Conservation (phyloP, 805 yeast genomes). For the Kodamaea fukazawae region DNA sequence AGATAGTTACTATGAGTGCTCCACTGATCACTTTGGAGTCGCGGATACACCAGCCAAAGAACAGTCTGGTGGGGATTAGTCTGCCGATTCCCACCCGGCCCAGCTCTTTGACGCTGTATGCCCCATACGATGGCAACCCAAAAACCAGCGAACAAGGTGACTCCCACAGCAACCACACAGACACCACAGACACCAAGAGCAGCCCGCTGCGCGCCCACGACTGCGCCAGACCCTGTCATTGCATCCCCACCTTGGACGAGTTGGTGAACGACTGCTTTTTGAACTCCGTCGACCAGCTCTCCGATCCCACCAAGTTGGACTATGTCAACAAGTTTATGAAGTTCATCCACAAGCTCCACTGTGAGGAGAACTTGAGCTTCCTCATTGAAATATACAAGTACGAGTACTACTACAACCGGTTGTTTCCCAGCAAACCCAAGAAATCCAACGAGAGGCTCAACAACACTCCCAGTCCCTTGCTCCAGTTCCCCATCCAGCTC, state of each 20-base stretch:
- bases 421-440: conserved; percentile 11
- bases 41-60: conserved; percentile 1
- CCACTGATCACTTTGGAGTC: conserved; percentile 5
- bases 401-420: conserved; percentile 40
- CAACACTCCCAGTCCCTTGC: conserved; percentile 10
- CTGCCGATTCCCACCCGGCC: conserved; percentile 9
- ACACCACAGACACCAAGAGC: neutral
- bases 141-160: no score
- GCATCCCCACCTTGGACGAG: conserved; percentile 22
- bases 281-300: conserved; percentile 19
- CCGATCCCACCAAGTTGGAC: conserved; percentile 14
- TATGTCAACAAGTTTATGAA: conserved; percentile 29
- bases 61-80: neutral
- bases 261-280: conserved; percentile 34
- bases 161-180: no score
- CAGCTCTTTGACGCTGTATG: conserved; percentile 8
- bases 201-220: neutral
- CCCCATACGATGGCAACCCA: conserved; percentile 6
- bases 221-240: neutral
- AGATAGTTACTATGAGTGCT: conserved; percentile 7
- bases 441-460: conserved; percentile 8
- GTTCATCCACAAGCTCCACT: conserved; percentile 38
- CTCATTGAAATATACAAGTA: conserved; percentile 45
- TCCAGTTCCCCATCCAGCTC: conserved; percentile 1
- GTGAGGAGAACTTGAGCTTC: conserved; percentile 46